Evolutionary conservation across 169 alveolate species (phyloP).

Genomic region (Toxoplasma gondii): DNA sequence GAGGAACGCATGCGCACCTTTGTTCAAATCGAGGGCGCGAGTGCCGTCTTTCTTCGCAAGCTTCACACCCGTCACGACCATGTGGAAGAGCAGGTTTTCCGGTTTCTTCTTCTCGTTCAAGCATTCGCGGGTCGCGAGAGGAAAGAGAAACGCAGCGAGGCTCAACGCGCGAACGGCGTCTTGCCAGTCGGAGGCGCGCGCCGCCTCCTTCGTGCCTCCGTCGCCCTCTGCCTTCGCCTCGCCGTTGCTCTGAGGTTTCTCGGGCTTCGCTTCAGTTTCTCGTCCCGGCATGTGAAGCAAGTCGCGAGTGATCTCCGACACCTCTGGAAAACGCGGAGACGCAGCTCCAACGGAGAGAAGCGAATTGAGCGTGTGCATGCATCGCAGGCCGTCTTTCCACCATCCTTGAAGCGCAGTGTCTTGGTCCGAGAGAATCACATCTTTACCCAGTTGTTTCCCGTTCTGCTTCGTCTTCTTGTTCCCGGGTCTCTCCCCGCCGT

Average conservation of each 20-base stretch:
- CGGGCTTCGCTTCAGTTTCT: background rate
- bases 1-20: background rate
- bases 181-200: background rate
- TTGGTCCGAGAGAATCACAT: background rate
- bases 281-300: background rate
- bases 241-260: background rate
- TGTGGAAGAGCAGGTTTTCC: background rate
- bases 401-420: background rate
- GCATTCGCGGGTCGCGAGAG: background rate
- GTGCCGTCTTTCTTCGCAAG: slow-evolving; percentile 1
- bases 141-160: background rate
- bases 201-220: background rate
- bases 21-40: background rate
- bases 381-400: slow-evolving; percentile 2
- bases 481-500: background rate
- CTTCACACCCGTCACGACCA: background rate
- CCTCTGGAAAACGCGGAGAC: background rate
- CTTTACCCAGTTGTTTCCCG: background rate
- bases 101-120: slow-evolving; percentile 14
- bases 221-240: background rate
- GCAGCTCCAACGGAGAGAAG: background rate
- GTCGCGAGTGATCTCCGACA: background rate
- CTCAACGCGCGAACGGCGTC: background rate
- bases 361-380: background rate
- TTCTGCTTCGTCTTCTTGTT: background rate